Percentiles rank a stretch among this genome's conserved stretches.
These are phyloP conservation scores for Endotrypanum monterogeii DNA, from an alignment of 208 protist genomes.

Conservation along the genomic window DNA sequence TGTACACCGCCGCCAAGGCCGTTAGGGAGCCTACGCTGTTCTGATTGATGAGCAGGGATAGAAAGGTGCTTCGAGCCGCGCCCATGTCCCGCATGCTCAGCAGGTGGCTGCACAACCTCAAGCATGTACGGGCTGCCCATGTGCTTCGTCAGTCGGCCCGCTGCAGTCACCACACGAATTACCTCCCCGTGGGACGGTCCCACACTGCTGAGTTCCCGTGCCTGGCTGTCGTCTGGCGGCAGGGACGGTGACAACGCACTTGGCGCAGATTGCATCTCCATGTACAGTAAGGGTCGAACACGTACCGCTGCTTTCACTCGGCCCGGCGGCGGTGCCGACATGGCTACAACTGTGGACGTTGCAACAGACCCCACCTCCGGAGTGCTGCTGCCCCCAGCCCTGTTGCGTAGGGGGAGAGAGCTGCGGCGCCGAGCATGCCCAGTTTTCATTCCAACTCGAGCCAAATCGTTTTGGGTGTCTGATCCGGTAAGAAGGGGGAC, in stretches of 20 bases:
- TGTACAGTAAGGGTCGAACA: constrained; percentile 23
- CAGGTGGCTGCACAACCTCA: constrained; percentile 20
- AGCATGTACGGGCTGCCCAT: constrained; percentile 24
- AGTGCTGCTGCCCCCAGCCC: background rate
- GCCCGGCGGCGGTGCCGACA: background rate
- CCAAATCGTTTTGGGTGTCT: background rate
- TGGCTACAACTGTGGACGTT: background rate
- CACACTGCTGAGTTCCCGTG: background rate
- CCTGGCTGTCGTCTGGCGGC: background rate
- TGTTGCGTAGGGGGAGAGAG: background rate
- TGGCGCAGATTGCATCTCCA: constrained; percentile 2
- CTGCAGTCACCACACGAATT: constrained; percentile 29
- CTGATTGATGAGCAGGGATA: background rate
- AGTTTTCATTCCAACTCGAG: background rate
- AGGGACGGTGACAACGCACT: background rate
- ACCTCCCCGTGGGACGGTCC: constrained; percentile 3
- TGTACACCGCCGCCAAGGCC: background rate
- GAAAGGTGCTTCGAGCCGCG: background rate
- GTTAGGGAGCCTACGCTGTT: background rate
- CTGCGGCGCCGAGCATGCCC: background rate
- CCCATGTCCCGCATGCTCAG: background rate
- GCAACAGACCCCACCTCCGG: background rate
- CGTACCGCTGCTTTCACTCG: constrained; percentile 26
- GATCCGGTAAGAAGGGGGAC: background rate
- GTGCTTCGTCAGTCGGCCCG: constrained; percentile 15